Evolutionary conservation across 495 filamentous ascomycete genomes (phyloP).

Genomic region (Penicillium ucsense): DNA sequence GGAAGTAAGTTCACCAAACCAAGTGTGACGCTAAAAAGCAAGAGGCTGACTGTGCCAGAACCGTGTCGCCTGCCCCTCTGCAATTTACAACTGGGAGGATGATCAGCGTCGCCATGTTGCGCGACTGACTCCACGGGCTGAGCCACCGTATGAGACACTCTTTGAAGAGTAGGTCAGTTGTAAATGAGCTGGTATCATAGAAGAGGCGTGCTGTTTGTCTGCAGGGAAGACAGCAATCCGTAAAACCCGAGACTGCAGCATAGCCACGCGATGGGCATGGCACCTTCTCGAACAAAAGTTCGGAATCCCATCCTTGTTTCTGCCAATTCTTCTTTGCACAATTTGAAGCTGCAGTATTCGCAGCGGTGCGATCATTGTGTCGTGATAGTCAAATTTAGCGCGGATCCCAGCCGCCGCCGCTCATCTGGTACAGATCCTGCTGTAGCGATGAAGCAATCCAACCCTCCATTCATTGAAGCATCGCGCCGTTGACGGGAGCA

Average conservation of each 20-base stretch:
- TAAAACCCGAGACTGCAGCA: no score
- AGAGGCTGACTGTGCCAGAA: conserved; percentile 34
- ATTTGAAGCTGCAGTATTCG: not conserved
- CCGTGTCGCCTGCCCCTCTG: conserved; percentile 67
- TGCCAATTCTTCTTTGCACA: not conserved
- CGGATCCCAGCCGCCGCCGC: not conserved
- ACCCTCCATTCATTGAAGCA: conserved; percentile 57
- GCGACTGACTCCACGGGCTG: conserved; percentile 76
- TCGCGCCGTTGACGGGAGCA: conserved; percentile 47
- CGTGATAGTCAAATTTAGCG: no score
- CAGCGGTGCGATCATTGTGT: no score
- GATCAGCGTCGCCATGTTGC: conserved; percentile 73
- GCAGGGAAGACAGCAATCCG: not conserved
- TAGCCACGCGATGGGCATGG: no score
- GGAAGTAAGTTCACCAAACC: conserved; percentile 36
- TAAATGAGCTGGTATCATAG: not conserved
- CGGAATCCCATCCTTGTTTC: not conserved
- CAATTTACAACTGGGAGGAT: conserved; percentile 72
- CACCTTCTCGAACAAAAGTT: no score
- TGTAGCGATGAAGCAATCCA: conserved; percentile 46
- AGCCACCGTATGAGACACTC: conserved; percentile 56
- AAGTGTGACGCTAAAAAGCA: no score
- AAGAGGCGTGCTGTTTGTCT: not conserved
- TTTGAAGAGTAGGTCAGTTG: conserved; percentile 26
- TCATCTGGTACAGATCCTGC: conserved; percentile 2